Conservation (phyloP, 169 alveolate species). For the Toxoplasma gondii region DNA sequence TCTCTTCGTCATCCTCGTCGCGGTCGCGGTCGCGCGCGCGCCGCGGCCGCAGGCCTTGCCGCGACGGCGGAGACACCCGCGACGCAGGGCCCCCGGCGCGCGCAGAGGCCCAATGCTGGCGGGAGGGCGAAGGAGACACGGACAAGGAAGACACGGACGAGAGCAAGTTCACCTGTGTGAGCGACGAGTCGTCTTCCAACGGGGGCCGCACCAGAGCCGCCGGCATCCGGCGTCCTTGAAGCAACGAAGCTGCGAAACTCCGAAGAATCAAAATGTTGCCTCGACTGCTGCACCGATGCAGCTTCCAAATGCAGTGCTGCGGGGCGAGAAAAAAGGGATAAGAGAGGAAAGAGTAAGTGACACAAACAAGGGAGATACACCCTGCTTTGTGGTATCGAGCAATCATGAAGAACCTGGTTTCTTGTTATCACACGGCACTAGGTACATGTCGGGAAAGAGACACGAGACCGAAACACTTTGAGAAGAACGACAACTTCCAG, state of each 20-base stretch:
- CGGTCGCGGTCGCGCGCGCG: background rate
- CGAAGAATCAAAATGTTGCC: constrained; percentile 9
- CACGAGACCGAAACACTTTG: too few relatives aligned
- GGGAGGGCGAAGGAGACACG: background rate
- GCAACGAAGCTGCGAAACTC: background rate
- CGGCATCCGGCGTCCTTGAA: constrained; percentile 17
- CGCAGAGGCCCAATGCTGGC: background rate
- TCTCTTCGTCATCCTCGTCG: background rate
- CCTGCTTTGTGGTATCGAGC: too few relatives aligned
- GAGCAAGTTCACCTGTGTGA: background rate
- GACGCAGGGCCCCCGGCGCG: background rate
- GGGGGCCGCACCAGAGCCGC: constrained; percentile 22
- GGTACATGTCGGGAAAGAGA: too few relatives aligned
- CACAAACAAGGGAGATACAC: too few relatives aligned
- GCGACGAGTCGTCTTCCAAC: constrained; percentile 27
- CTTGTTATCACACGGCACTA: too few relatives aligned
- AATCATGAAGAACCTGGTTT: too few relatives aligned
- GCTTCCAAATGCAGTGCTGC: constrained; percentile 24
- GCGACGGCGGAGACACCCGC: constrained; percentile 23
- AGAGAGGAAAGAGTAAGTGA: too few relatives aligned
- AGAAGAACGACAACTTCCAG: too few relatives aligned
- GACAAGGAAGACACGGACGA: background rate
- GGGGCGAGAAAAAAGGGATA: background rate
- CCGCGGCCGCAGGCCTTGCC: background rate
- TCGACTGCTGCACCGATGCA: constrained; percentile 14